A percentile compares a stretch with the other conserved stretches of the same genome.
Evolutionary conservation across 352 stramenopile genomes (phyloP).

Genomic region (Globisporangium lucens): DNA sequence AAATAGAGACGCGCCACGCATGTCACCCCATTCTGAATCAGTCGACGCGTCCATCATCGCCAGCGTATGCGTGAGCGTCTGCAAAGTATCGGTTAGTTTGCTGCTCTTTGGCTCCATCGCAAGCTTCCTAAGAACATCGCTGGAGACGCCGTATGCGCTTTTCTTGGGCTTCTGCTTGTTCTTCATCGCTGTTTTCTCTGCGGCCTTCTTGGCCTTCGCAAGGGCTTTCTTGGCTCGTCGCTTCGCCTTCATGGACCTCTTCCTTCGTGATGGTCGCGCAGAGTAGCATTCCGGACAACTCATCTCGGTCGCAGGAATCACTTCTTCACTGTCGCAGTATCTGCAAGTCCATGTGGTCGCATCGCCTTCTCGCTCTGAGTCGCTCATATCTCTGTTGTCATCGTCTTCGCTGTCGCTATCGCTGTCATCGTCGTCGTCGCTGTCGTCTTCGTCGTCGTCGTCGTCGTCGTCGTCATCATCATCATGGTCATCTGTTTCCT

Average conservation of each 20-base stretch:
- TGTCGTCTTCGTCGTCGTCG: slow-evolving; percentile 22
- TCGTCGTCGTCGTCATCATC: slow-evolving; percentile 17
- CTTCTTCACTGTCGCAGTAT: slow-evolving; percentile 23
- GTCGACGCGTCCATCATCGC: slow-evolving; percentile 84
- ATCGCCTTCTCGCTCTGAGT: slow-evolving; percentile 4
- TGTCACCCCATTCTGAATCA: slow-evolving; percentile 67
- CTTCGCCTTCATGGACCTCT: slow-evolving; percentile 21
- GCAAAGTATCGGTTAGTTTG: slow-evolving; percentile 64
- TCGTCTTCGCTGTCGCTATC: slow-evolving; percentile 29
- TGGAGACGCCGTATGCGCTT: slow-evolving; percentile 69
- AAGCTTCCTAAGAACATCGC: slow-evolving; percentile 56
- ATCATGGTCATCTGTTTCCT: slow-evolving; percentile 13
- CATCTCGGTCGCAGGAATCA: slow-evolving; percentile 17
- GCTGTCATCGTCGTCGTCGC: slow-evolving; percentile 29
- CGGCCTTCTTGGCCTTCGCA: slow-evolving; percentile 1
- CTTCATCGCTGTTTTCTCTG: slow-evolving; percentile 31
- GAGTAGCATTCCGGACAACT: slow-evolving; percentile 42
- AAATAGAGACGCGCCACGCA: slow-evolving; percentile 45
- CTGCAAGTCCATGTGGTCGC: slow-evolving; percentile 29
- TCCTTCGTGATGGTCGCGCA: slow-evolving; percentile 23
- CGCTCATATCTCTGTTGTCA: slow-evolving; percentile 19
- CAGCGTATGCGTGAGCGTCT: slow-evolving; percentile 78
- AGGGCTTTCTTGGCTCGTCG: slow-evolving; percentile 23
- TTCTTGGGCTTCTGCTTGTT: slow-evolving; percentile 29
- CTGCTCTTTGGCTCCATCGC: slow-evolving; percentile 37